phyloP scores from a whole-genome alignment of 176 grass and related monocot species.

The barley (Hordeum vulgare) region DNA sequence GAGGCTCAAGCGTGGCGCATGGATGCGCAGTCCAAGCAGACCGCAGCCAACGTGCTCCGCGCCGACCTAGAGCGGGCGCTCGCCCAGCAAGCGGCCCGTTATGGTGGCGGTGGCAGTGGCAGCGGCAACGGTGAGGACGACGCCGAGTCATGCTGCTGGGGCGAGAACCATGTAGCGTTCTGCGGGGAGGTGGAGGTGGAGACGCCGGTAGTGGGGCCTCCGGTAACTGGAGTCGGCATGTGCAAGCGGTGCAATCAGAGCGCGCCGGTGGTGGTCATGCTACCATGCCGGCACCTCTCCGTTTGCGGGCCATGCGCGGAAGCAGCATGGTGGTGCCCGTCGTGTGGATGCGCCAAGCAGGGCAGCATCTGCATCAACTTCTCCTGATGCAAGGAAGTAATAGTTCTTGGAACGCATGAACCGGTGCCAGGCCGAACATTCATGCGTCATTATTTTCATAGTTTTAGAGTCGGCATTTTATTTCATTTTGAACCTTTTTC shows the following conservation, averaged over 20 bases:
- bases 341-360: constrained; percentile 45
- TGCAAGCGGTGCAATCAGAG: constrained; percentile 41
- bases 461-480: not conserved
- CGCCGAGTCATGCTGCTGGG: constrained; percentile 61
- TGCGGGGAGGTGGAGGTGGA: not conserved
- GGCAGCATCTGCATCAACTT: constrained; percentile 63
- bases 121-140: not conserved
- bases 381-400: constrained; percentile 23
- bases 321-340: constrained; percentile 34
- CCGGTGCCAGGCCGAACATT: not conserved
- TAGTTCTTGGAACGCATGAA: not conserved
- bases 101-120: not conserved
- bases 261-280: constrained; percentile 43
- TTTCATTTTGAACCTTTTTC: not conserved
- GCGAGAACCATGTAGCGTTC: constrained; percentile 1
- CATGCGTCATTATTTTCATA: not conserved
- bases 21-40: constrained; percentile 54
- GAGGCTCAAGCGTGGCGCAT: constrained; percentile 72
- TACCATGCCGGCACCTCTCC: constrained; percentile 78
- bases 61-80: constrained; percentile 44
- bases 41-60: constrained; percentile 35
- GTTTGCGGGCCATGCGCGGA: constrained; percentile 52
- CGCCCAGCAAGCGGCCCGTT: constrained; percentile 5
- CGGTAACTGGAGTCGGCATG: not conserved
- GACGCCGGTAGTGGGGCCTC: not conserved